A percentile compares a stretch with the other conserved stretches of the same genome.
These are phyloP conservation scores for Melastoma malabathricum DNA, from an alignment of 345 rosid genomes.

Conservation along the genomic window DNA sequence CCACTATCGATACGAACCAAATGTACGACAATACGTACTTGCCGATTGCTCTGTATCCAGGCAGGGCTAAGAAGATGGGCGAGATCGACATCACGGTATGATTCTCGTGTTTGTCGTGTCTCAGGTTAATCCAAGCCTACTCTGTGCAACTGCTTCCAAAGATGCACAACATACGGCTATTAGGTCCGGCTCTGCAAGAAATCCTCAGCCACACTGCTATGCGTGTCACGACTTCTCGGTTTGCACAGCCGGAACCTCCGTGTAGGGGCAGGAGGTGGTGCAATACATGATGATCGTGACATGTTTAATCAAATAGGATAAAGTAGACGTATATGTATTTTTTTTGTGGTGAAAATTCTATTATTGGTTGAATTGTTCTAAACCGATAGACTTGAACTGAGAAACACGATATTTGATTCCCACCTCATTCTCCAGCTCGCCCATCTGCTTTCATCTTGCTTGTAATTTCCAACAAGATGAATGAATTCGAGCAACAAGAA, in stretches of 20 bases:
- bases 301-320: too few relatives aligned
- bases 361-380: too few relatives aligned
- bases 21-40: slow-evolving; percentile 46
- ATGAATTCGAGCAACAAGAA: too few relatives aligned
- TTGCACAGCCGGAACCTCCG: slow-evolving; percentile 62
- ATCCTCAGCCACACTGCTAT: slow-evolving; percentile 73
- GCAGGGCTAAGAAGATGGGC: slow-evolving; percentile 81
- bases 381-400: too few relatives aligned
- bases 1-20: slow-evolving; percentile 67
- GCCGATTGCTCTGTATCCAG: slow-evolving; percentile 43
- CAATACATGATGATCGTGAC: slow-evolving; percentile 63
- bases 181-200: slow-evolving; percentile 73
- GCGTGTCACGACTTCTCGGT: slow-evolving; percentile 58
- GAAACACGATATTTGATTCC: too few relatives aligned
- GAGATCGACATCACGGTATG: slow-evolving; percentile 70
- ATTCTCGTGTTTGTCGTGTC: slow-evolving; percentile 72
- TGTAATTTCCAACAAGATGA: too few relatives aligned
- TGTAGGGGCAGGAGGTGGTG: slow-evolving; percentile 80
- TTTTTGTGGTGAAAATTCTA: too few relatives aligned
- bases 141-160: slow-evolving; percentile 64
- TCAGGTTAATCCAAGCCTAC: slow-evolving; percentile 59
- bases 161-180: slow-evolving; percentile 63
- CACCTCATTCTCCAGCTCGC: too few relatives aligned
- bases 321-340: too few relatives aligned
- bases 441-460: too few relatives aligned